Conservation (phyloP, 495 filamentous ascomycete species). For the Podospora didyma region DNA sequence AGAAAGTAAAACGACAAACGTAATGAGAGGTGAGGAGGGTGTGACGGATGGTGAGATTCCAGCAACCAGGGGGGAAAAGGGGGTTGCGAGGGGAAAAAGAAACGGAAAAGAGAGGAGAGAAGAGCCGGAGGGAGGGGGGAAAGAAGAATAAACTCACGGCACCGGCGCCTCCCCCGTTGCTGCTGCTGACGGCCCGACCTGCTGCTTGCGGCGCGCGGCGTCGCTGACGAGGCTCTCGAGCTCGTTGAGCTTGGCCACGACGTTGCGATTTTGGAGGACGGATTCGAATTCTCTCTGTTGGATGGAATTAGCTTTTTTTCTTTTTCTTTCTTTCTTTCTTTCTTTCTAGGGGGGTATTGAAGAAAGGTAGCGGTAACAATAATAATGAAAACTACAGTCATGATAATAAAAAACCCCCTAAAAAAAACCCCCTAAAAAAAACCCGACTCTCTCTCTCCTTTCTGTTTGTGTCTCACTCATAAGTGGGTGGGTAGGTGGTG, state of each 20-base stretch:
- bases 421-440: too few relatives aligned
- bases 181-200: constrained; percentile 3
- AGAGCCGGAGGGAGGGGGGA: not conserved
- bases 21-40: too few relatives aligned
- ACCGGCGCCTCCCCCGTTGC: constrained; percentile 25
- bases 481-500: too few relatives aligned
- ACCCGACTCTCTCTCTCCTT: too few relatives aligned
- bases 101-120: constrained; percentile 2
- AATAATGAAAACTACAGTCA: too few relatives aligned
- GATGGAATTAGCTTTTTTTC: not conserved
- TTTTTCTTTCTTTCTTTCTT: not conserved
- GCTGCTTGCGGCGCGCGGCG: constrained; percentile 57
- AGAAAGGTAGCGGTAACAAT: too few relatives aligned
- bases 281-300: constrained; percentile 67
- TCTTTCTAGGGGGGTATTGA: too few relatives aligned
- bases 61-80: too few relatives aligned
- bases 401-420: too few relatives aligned
- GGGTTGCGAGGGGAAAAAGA: not conserved
- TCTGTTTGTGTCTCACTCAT: too few relatives aligned
- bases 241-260: constrained; percentile 73
- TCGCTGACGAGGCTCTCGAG: constrained; percentile 73
- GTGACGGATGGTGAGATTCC: too few relatives aligned
- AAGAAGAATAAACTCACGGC: constrained; percentile 36
- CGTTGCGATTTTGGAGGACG: constrained; percentile 66
- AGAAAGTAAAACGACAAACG: too few relatives aligned